These are phyloP conservation scores for Cystobasidiaceae sp. DNA, from an alignment of 1,284 basidiomycete species.

Conservation along the genomic window DNA sequence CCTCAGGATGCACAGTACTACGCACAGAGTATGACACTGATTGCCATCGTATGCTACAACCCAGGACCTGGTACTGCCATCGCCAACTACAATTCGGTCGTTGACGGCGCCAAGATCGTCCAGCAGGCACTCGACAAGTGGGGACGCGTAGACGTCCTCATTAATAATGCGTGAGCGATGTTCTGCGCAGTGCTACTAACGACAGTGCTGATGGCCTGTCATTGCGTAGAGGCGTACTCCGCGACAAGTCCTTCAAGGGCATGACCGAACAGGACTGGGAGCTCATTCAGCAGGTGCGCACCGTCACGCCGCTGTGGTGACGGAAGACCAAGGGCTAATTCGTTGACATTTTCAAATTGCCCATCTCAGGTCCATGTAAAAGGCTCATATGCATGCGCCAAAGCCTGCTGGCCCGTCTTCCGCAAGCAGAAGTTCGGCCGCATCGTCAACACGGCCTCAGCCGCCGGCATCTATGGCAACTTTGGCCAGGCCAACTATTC, in stretches of 20 bases:
- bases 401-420: slow-evolving; percentile 95
- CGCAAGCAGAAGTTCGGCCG: slow-evolving; percentile 73
- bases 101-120: slow-evolving; percentile 75
- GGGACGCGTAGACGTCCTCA: slow-evolving; percentile 65
- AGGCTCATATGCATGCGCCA: slow-evolving; percentile 90
- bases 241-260: slow-evolving; percentile 53
- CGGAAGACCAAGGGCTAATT: no score
- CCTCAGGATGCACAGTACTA: not conserved
- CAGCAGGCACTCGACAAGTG: slow-evolving; percentile 82
- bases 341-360: no score
- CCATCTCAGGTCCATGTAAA: slow-evolving; percentile 94
- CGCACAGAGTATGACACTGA: not conserved
- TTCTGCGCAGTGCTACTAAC: no score
- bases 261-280: slow-evolving; percentile 50
- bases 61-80: slow-evolving; percentile 64
- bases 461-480: slow-evolving; percentile 83
- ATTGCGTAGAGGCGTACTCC: slow-evolving; percentile 74
- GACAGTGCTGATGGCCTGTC: no score
- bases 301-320: no score
- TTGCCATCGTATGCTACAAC: not conserved
- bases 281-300: slow-evolving; percentile 37
- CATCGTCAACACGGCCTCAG: slow-evolving; percentile 86
- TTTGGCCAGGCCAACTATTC: slow-evolving; percentile 88
- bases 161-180: slow-evolving; percentile 87
- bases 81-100: slow-evolving; percentile 79